Base-by-base conservation (phyloP, 2,329 filamentous ascomycete species). In the Elsinoe fawcettii region DNA sequence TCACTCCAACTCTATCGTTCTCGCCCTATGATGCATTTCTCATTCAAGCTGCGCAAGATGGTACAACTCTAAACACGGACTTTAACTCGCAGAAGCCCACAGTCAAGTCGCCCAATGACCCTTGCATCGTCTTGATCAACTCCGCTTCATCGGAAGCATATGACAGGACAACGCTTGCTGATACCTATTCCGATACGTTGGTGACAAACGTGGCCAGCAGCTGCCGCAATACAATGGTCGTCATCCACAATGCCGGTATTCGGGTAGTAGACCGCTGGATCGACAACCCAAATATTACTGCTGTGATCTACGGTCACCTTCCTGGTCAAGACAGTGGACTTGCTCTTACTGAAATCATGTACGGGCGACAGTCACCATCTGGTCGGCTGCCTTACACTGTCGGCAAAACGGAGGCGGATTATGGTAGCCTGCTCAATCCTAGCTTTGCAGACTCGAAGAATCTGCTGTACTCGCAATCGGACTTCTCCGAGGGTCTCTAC, bases 211-310 rank as follows among this genome's bases (percentile, higher is more conserved):
- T 87, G 0, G 83, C 84, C 0, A 69, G 73, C 6, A 73, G 74
- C 20, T 87, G 83, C 68, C 75, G 73, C 60, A 85, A 82, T 60
- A 86, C 84, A 1, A 74, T 87, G 16, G 84, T 86, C 0, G 73
- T 85, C 0, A 74, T 86, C 4, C 83, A 87, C 67, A 86, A 84
- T 41, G 81, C 82, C 1, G 84, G 84, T 0, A 73, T 79, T 8
- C 75, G 83, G 1, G 67, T 84, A 0, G 78, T 86, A 0, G 83
- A 86, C 59, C 70, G 73, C 1, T 87, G 81, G 73, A 74, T 82
- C 59, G 78, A 86, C 51, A 77, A 87, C 58, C 71, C 76, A 6
- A 86, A 87, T 60, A 77, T 87, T 32, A 86, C 82, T 0, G 82
- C 78, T 1, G 71, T 87, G 14, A 73, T 87, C 0, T 82, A 82